Conservation (phyloP, 208 protist genomes). For the Trypanosoma melophagium region DNA sequence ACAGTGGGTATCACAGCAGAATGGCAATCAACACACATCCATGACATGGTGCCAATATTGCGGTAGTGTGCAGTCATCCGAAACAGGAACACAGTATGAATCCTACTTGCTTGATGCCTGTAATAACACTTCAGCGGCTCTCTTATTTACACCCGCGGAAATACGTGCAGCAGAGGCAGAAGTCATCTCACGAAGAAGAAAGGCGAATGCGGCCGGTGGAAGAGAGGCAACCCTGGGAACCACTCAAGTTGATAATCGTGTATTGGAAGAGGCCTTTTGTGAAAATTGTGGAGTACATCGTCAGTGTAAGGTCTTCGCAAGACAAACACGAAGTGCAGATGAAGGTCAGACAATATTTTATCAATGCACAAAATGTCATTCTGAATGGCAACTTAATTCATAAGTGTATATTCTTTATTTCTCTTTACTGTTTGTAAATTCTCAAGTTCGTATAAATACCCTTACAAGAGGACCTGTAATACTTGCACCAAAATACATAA, state of each 20-base stretch:
- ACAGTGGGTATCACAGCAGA: constrained; percentile 39
- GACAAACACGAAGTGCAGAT: constrained; percentile 90
- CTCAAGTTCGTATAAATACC: background rate
- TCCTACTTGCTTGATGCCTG: constrained; percentile 11
- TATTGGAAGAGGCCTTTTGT: constrained; percentile 87
- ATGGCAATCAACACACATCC: constrained; percentile 13
- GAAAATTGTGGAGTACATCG: constrained; percentile 69
- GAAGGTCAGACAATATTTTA: constrained; percentile 93
- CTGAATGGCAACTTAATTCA: constrained; percentile 91
- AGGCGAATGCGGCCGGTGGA: background rate
- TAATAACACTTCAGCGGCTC: constrained; percentile 35
- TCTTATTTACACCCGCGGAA: constrained; percentile 55
- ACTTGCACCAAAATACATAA: too few species aligned
- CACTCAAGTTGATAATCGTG: constrained; percentile 76
- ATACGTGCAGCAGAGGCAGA: constrained; percentile 31
- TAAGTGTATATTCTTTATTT: constrained; percentile 29
- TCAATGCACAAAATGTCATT: constrained; percentile 83
- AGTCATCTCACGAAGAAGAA: constrained; percentile 22
- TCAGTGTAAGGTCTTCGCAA: constrained; percentile 77
- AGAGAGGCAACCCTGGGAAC: constrained; percentile 20
- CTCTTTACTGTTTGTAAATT: background rate
- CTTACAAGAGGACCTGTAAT: too few species aligned
- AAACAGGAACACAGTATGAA: background rate
- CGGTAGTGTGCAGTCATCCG: constrained; percentile 31
- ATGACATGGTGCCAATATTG: constrained; percentile 36